Evolutionary conservation across 306 rosid genomes (phyloP), one percentile per base, ranked within the genome.

Genomic region (Trifolium repens): DNA sequence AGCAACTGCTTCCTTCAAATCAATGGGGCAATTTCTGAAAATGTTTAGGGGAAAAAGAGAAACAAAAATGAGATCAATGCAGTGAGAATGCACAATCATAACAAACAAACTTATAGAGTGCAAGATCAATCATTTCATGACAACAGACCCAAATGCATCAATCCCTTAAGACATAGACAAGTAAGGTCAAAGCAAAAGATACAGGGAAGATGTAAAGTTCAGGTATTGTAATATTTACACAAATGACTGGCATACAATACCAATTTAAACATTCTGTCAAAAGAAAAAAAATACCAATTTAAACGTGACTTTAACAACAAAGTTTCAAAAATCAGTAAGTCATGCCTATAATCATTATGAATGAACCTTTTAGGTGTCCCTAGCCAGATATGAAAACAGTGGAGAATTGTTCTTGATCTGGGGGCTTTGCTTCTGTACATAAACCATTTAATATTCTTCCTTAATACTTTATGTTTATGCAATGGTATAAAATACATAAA

Each of bases 1-100:
- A 26, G 99, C 4, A 76, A 94, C 77, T 74, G 98, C 96, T 91
- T 94, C 99, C 91, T 94, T 92, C 84, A 94, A 82, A 75, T 94
- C 99, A 8, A 90, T 78, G 49, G 98, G 99, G 78, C 99, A 94
- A 74, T 73, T 84, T 83, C 99, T 94, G 91, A 37, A 61, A 76
- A 46, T 2, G 15, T 70, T 78, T 4, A 27, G 19, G 13, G 35
- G 35, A 1, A 43, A 34, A 66, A 43, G 3, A n/a, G 22, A 78
- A 63, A 64, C 49, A 10, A 42, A 16, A 61, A 72, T 35, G 72
- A 71, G 71, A 42, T 27, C 62, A 64, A 73, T 13, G 5, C 44
- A 65, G 72, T 59, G 69, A 80, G 30, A 72, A 76, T 9, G 55
- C 17, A 67, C 65, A 27, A 32, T 40, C 85, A 66, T 57, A 47